Conservation (phyloP, 352 stramenopile genomes). For the Phytophthora cactorum region DNA sequence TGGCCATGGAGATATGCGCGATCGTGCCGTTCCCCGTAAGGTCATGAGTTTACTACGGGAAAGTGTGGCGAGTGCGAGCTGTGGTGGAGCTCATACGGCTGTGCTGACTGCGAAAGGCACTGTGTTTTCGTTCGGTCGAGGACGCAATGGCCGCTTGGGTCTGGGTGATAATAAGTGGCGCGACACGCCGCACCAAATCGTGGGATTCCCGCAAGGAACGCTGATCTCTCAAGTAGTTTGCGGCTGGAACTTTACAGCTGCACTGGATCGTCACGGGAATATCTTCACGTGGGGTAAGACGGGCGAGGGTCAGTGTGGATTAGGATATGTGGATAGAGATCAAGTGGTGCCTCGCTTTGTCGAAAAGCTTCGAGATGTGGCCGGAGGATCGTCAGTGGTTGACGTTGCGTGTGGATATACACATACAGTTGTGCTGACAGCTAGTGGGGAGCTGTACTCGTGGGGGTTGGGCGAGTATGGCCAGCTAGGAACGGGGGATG, state of each 20-base stretch:
- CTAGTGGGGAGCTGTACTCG: slow-evolving; percentile 82
- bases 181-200: slow-evolving; percentile 68
- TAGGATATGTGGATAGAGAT: slow-evolving; percentile 84
- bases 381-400: slow-evolving; percentile 40
- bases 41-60: slow-evolving; percentile 80
- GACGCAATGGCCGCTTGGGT: slow-evolving; percentile 74
- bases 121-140: slow-evolving; percentile 79
- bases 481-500: slow-evolving; percentile 86
- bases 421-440: slow-evolving; percentile 86
- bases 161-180: slow-evolving; percentile 81
- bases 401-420: slow-evolving; percentile 87
- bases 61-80: slow-evolving; percentile 72
- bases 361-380: slow-evolving; percentile 47
- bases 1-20: slow-evolving; percentile 83
- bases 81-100: slow-evolving; percentile 78
- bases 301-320: slow-evolving; percentile 85
- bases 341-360: slow-evolving; percentile 68
- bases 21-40: slow-evolving; percentile 76
- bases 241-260: slow-evolving; percentile 85
- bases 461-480: slow-evolving; percentile 93
- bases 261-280: slow-evolving; percentile 50
- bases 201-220: slow-evolving; percentile 45
- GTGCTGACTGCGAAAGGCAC: slow-evolving; percentile 65
- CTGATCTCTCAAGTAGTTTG: slow-evolving; percentile 63
- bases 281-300: slow-evolving; percentile 91